These are phyloP conservation scores for Boletus fagicola DNA, from an alignment of 768 basidiomycete species.

Conservation along the genomic window DNA sequence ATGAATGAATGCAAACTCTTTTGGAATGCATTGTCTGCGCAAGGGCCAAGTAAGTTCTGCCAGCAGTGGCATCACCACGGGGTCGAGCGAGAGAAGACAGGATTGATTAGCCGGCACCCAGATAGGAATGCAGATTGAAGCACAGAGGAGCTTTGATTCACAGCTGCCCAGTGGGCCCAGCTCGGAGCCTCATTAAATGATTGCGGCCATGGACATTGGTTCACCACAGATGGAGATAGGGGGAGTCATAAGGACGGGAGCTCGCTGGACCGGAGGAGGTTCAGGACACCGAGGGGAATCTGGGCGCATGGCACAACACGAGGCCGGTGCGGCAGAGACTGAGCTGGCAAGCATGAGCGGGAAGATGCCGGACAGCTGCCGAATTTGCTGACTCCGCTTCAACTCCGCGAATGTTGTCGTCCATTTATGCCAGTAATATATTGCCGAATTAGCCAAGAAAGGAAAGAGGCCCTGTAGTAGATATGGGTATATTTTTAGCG, in stretches of 20 bases:
- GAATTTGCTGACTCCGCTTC: constrained; percentile 9
- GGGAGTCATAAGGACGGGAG: constrained; percentile 3
- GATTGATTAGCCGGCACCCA: neutral
- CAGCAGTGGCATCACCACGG: neutral
- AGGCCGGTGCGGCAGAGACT: constrained; percentile 9
- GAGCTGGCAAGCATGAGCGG: neutral
- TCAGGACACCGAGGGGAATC: constrained; percentile 10
- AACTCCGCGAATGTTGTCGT: constrained; percentile 24
- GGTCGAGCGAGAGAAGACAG: neutral
- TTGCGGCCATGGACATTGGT: neutral
- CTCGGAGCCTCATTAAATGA: neutral
- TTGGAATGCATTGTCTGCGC: neutral
- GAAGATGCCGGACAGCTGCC: constrained; percentile 12
- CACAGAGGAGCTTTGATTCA: neutral
- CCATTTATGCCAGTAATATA: constrained; percentile 2
- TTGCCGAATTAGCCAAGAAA: constrained; percentile 24
- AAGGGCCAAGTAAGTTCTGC: neutral
- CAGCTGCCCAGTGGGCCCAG: too few relatives aligned
- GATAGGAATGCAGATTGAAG: neutral
- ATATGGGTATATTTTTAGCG: constrained; percentile 18
- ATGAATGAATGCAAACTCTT: neutral
- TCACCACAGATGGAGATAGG: neutral
- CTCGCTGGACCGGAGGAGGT: constrained; percentile 1
- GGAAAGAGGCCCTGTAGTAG: constrained; percentile 13
- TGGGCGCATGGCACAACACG: constrained; percentile 11